Percentiles rank a stretch among this genome's conserved stretches.
Conservation (phyloP, 1,139 yeast genomes). For the Blastobotrys apis region DNA sequence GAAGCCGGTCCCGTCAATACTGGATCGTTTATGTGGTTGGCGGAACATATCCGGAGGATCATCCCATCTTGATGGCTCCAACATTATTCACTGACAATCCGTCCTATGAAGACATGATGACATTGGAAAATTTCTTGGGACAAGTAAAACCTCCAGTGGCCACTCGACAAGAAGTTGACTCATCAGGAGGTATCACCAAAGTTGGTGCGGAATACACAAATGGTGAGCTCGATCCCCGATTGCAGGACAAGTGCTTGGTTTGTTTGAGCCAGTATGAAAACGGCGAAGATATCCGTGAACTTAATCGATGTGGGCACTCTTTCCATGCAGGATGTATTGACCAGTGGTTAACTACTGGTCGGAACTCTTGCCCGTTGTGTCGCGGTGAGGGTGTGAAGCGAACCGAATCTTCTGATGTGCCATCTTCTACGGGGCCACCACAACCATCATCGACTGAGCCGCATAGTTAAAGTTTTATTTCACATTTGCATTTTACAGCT, state of each 20-base stretch:
- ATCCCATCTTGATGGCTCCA: conserved; percentile 47
- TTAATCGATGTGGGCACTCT: conserved; percentile 44
- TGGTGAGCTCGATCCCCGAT: conserved; percentile 14
- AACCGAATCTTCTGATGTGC: background rate
- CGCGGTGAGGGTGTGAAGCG: conserved; percentile 42
- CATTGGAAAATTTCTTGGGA: conserved; percentile 44
- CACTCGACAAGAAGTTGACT: conserved; percentile 38
- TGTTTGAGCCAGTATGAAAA: conserved; percentile 46
- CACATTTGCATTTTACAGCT: background rate
- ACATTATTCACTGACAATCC: conserved; percentile 46
- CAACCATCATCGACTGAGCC: background rate
- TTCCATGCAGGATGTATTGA: conserved; percentile 55
- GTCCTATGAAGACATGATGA: conserved; percentile 45
- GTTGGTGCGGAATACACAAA: conserved; percentile 20
- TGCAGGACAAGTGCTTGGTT: conserved; percentile 43
- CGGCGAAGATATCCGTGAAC: conserved; percentile 44
- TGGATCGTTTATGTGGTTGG: conserved; percentile 53
- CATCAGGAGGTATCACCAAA: conserved; percentile 38
- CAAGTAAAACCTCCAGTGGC: conserved; percentile 45
- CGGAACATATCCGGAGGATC: conserved; percentile 45
- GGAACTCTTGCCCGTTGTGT: conserved; percentile 57
- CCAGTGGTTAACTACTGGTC: conserved; percentile 51
- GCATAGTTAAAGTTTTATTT: background rate
- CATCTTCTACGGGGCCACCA: background rate
- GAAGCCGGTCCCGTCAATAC: conserved; percentile 19